Evolutionary conservation across 2,329 filamentous ascomycete species (phyloP).

Genomic region (Fusarium sp.): DNA sequence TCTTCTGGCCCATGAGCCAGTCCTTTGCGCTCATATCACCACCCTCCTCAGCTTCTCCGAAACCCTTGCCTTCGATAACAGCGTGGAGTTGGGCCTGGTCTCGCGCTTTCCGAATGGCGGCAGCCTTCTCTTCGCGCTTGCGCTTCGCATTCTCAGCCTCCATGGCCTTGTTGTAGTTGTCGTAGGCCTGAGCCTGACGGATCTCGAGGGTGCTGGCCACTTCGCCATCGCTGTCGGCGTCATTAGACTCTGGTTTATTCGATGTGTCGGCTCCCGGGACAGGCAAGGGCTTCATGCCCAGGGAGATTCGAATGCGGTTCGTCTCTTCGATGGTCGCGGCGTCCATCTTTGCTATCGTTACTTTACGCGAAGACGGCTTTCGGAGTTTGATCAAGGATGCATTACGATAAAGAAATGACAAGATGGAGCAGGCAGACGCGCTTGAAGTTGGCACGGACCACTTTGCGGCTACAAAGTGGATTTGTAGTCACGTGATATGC

Average conservation of each 20-base stretch:
- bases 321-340: constrained; percentile 89
- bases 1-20: constrained; percentile 92
- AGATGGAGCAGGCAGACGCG: constrained; percentile 14
- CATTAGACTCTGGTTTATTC: constrained; percentile 60
- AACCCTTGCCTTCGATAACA: constrained; percentile 82
- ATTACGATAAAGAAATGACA: constrained; percentile 1
- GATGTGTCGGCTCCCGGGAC: constrained; percentile 73
- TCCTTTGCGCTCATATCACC: constrained; percentile 81
- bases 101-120: constrained; percentile 86
- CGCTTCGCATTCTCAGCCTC: constrained; percentile 82
- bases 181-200: constrained; percentile 77
- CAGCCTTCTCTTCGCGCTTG: constrained; percentile 83
- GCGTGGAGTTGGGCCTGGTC: constrained; percentile 83
- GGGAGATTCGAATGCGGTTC: constrained; percentile 88
- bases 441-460: constrained; percentile 37
- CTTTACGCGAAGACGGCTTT: constrained; percentile 1
- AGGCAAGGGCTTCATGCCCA: constrained; percentile 91
- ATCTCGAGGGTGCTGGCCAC: constrained; percentile 86
- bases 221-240: constrained; percentile 72
- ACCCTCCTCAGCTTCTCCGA: constrained; percentile 80
- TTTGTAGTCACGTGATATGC: constrained; percentile 22
- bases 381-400: not conserved
- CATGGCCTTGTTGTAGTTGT: constrained; percentile 75
- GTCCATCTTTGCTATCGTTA: constrained; percentile 61
- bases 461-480: constrained; percentile 10